Base-by-base conservation (phyloP, 1,284 basidiomycete species). In the Cerrena zonata region DNA sequence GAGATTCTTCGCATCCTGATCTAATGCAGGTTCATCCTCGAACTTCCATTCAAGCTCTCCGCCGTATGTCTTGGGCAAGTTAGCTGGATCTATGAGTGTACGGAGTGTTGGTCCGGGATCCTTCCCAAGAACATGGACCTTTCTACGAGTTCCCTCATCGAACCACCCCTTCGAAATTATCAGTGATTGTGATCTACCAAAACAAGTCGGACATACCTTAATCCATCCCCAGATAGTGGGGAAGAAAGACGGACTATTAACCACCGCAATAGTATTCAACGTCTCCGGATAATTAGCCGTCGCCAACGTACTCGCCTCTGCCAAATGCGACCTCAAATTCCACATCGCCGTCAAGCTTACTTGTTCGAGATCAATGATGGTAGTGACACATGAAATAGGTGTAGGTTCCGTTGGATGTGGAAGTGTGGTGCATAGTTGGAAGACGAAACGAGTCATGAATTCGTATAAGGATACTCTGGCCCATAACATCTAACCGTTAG, bases 211-310 rank as follows among this genome's bases (percentile, higher is more conserved):
- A 58, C 68, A 45, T 48, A 81, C 84, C 72, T 86, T 87, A 59
- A 90, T 74, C 87, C 86, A 90, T 18, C 74, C 75, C 88, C 87
- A 90, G 19, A 88, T 72, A 1, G 82, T 87, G 1, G 83, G 78
- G 62, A 89, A 89, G 69, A 87, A 91, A 0, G 78, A 70, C 0
- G 89, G 89, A 0, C 85, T 80, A 54, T 89, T 89, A 39, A 91
- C 80, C 49, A 91, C 69, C 21, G 75, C 82, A 55, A 83, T 79
- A 18, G 74, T 74, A 58, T 75, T 71, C 37, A 88, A 67, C 1
- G 84, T 87, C 65, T 91, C 88, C 1, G 89, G 87, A 61, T 89
- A 90, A 58, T 89, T 84, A 18, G 84, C 84, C 0, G 85, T 87
- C 1, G 84, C 86, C 45, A 91, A 73, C 13, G 71, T 74, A 18